Evolutionary conservation across 768 basidiomycete genomes (phyloP).

Genomic region (Boletus bicolor): DNA sequence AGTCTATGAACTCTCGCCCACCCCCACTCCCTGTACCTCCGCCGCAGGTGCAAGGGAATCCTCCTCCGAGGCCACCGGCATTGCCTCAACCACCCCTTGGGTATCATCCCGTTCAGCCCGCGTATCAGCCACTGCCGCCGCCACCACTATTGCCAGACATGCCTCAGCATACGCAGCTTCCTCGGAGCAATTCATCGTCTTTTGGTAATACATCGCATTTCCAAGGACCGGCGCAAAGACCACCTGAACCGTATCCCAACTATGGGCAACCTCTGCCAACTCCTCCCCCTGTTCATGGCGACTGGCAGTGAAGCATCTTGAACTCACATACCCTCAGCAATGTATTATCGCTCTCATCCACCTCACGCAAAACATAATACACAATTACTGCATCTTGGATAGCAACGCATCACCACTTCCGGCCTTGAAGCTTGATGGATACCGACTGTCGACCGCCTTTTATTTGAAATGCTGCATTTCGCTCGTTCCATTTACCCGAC

Average conservation of each 20-base stretch:
- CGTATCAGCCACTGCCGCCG: slow-evolving; percentile 35
- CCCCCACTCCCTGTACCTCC: slow-evolving; percentile 30
- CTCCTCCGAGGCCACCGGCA: slow-evolving; percentile 42
- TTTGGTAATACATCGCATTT: slow-evolving; percentile 33
- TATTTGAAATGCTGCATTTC: slow-evolving; percentile 22
- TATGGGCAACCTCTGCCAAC: slow-evolving; percentile 33
- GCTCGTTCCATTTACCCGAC: not conserved
- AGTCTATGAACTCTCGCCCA: slow-evolving; percentile 13
- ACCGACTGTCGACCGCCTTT: not conserved
- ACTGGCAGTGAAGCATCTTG: slow-evolving; percentile 25
- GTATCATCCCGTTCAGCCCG: slow-evolving; percentile 42
- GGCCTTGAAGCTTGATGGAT: slow-evolving; percentile 3
- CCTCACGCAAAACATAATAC: slow-evolving; percentile 10
- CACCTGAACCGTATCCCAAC: slow-evolving; percentile 30
- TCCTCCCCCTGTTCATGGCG: slow-evolving; percentile 21
- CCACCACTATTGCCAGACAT: slow-evolving; percentile 33
- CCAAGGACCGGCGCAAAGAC: slow-evolving; percentile 41
- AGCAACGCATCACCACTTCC: slow-evolving; percentile 6
- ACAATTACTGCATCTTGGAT: slow-evolving; percentile 11
- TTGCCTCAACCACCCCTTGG: slow-evolving; percentile 50
- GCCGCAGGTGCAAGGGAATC: slow-evolving; percentile 21
- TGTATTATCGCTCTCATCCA: slow-evolving; percentile 14
- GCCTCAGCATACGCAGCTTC: slow-evolving; percentile 27
- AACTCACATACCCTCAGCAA: slow-evolving; percentile 12
- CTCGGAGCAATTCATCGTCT: slow-evolving; percentile 22